Conservation (phyloP, 2,329 filamentous ascomycete species). For the Tolypocladium inflatum region DNA sequence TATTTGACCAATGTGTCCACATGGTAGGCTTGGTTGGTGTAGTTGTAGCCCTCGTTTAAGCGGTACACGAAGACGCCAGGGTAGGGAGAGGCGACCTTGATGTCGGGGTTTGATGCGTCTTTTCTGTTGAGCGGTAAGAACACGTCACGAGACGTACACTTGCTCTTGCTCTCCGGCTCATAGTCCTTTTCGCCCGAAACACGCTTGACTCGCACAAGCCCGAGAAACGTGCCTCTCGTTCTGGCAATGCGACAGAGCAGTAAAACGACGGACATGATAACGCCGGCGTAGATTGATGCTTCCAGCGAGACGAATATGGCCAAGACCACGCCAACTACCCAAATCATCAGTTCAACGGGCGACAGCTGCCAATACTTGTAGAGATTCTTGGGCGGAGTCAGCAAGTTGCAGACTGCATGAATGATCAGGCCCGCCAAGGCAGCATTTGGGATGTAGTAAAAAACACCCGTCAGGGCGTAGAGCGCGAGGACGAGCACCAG, state of each 20-base stretch:
- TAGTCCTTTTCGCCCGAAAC: conserved; percentile 1
- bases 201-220: conserved; percentile 19
- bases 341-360: conserved; percentile 65
- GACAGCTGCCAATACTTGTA: conserved; percentile 73
- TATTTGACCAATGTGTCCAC: conserved; percentile 29
- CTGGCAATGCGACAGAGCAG: conserved; percentile 36
- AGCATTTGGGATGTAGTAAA: conserved; percentile 71
- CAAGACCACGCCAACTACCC: conserved; percentile 61
- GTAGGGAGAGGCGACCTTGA: conserved; percentile 31
- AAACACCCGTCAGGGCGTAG: conserved; percentile 67
- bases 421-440: conserved; percentile 70
- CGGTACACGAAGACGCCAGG: conserved; percentile 44
- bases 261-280: conserved; percentile 30
- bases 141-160: conserved; percentile 15
- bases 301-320: conserved; percentile 40
- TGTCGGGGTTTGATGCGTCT: conserved; percentile 34
- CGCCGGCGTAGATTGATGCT: conserved; percentile 39
- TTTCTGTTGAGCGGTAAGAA: conserved; percentile 31
- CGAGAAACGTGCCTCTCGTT: conserved; percentile 37
- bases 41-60: conserved; percentile 42
- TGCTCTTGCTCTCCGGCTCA: background rate
- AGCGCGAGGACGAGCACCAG: conserved; percentile 67
- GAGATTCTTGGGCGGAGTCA: conserved; percentile 63
- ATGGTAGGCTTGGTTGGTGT: conserved; percentile 40
- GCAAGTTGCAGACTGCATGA: conserved; percentile 69